phyloP scores from a whole-genome alignment of 2,329 filamentous ascomycete genomes.

The Pleoardoris graminearum region DNA sequence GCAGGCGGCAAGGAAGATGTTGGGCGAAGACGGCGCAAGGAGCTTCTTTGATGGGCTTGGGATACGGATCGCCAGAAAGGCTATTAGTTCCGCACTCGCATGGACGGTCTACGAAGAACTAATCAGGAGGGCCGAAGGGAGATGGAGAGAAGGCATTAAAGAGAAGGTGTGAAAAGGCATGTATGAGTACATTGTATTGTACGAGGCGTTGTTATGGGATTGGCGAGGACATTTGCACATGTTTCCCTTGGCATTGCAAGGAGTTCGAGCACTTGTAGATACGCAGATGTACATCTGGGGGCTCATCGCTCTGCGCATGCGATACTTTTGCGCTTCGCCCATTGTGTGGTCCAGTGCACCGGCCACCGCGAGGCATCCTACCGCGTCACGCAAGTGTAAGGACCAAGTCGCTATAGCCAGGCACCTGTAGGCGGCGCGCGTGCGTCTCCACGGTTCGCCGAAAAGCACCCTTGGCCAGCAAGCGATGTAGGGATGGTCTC shows the following conservation, averaged over 20 bases:
- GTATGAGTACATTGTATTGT: conserved; percentile 11
- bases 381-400: too few species aligned
- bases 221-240: neutral
- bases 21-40: conserved; percentile 76
- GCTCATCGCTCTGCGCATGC: conserved; percentile 5
- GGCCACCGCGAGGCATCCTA: too few species aligned
- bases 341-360: too few species aligned
- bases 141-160: conserved; percentile 34
- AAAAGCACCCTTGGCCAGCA: conserved; percentile 4
- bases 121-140: conserved; percentile 69
- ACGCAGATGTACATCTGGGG: neutral
- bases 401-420: conserved; percentile 16
- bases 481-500: neutral
- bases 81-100: conserved; percentile 87
- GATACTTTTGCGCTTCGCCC: neutral
- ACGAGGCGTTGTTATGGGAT: neutral
- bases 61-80: conserved; percentile 87
- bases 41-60: conserved; percentile 85
- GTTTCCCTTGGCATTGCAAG: neutral
- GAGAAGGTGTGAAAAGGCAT: conserved; percentile 25
- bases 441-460: too few species aligned
- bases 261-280: neutral
- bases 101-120: conserved; percentile 98
- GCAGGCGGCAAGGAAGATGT: conserved; percentile 75
- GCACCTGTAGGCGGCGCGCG: conserved; percentile 12